These are phyloP conservation scores for Microthlaspi erraticum DNA, from an alignment of 345 rosid genomes.

Conservation along the genomic window DNA sequence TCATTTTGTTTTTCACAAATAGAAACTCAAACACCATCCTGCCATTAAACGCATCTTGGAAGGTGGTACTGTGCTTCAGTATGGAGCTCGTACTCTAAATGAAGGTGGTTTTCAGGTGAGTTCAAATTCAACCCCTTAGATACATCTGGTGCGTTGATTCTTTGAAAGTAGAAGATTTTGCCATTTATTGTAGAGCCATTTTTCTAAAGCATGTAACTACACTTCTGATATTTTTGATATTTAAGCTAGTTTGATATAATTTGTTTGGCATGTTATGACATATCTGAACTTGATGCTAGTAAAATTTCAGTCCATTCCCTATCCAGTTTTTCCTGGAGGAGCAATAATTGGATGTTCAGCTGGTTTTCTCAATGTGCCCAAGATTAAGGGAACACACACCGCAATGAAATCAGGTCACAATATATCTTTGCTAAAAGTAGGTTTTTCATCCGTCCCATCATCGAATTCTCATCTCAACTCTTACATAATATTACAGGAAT, in stretches of 20 bases:
- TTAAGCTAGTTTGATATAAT: background rate
- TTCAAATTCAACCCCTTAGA: slow-evolving; percentile 3
- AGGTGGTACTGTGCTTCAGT: slow-evolving; percentile 89
- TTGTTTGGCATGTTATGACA: slow-evolving; percentile 18
- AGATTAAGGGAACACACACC: slow-evolving; percentile 98
- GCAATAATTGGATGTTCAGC: slow-evolving; percentile 96
- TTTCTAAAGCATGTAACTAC: background rate
- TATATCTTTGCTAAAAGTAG: background rate
- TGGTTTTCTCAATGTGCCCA: slow-evolving; percentile 95
- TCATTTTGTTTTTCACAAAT: slow-evolving; percentile 16
- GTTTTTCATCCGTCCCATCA: background rate
- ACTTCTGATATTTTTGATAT: background rate
- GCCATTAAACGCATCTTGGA: slow-evolving; percentile 76
- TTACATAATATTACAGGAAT: slow-evolving; percentile 62
- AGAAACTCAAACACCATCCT: slow-evolving; percentile 97
- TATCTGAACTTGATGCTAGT: slow-evolving; percentile 74
- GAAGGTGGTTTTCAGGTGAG: slow-evolving; percentile 99
- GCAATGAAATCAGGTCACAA: slow-evolving; percentile 94
- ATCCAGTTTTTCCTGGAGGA: slow-evolving; percentile 98
- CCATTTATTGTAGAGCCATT: background rate
- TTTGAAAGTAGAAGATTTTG: background rate
- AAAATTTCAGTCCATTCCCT: slow-evolving; percentile 98
- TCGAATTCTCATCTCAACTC: slow-evolving; percentile 4
- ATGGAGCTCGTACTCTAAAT: slow-evolving; percentile 95
- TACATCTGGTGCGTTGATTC: background rate